phyloP scores from a whole-genome alignment of 2,329 filamentous ascomycete genomes.

The Parafenestella ontariensis region DNA sequence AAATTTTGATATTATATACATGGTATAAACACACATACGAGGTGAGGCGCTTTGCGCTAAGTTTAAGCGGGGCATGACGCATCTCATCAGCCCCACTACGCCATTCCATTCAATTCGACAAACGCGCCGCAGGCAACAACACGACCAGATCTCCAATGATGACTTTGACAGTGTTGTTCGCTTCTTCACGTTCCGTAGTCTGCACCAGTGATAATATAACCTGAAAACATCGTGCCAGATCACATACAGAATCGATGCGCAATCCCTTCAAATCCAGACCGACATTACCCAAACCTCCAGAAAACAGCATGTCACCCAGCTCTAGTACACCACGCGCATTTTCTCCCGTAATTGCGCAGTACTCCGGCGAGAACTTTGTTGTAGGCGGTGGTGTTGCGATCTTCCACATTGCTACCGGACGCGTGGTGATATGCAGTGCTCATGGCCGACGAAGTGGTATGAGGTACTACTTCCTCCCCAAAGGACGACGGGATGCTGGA shows the following conservation, averaged over 20 bases:
- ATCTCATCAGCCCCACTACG: slow-evolving; percentile 11
- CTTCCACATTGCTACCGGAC: slow-evolving; percentile 55
- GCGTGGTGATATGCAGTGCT: slow-evolving; percentile 59
- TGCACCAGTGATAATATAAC: not conserved
- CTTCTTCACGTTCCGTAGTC: not conserved
- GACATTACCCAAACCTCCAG: not conserved
- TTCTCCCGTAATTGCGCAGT: slow-evolving; percentile 33
- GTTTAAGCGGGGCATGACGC: slow-evolving; percentile 4
- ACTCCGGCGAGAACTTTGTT: slow-evolving; percentile 36
- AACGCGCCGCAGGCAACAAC: slow-evolving; percentile 8
- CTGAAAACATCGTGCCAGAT: not conserved
- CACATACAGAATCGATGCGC: not conserved
- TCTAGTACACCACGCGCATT: slow-evolving; percentile 9
- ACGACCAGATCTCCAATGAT: slow-evolving; percentile 4
- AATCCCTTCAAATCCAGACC: not conserved
- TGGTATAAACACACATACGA: too few species aligned
- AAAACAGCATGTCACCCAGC: slow-evolving; percentile 10
- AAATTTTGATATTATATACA: not conserved
- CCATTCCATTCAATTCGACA: slow-evolving; percentile 3
- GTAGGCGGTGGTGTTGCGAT: slow-evolving; percentile 55
- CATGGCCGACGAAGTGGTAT: slow-evolving; percentile 36
- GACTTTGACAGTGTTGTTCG: not conserved
- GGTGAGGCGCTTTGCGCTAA: not conserved
- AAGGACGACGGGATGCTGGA: slow-evolving; percentile 56
- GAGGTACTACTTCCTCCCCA: slow-evolving; percentile 58